Conservation (phyloP, 2,329 filamentous ascomycete genomes). For the Xylaria sp. region DNA sequence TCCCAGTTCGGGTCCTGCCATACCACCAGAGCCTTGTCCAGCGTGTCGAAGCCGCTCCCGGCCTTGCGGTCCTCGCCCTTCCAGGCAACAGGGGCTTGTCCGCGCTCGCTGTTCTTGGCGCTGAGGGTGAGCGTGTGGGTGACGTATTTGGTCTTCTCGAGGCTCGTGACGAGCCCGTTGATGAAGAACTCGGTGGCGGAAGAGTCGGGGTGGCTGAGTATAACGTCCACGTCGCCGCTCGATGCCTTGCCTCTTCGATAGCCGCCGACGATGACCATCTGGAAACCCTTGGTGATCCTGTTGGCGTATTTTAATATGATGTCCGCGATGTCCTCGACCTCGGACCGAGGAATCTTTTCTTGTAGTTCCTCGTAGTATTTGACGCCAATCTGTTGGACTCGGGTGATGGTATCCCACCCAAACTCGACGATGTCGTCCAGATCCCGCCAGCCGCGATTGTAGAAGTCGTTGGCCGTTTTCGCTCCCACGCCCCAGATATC, state of each 20-base stretch:
- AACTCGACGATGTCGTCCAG: slow-evolving; percentile 87
- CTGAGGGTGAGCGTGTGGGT: slow-evolving; percentile 83
- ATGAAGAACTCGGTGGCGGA: slow-evolving; percentile 76
- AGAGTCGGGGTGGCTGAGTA: slow-evolving; percentile 83
- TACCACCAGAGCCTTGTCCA: slow-evolving; percentile 92
- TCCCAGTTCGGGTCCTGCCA: slow-evolving; percentile 78
- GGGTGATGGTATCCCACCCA: slow-evolving; percentile 78
- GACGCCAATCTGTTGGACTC: slow-evolving; percentile 91
- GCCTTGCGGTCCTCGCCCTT: slow-evolving; percentile 57
- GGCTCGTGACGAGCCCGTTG: slow-evolving; percentile 72
- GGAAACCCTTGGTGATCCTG: slow-evolving; percentile 64
- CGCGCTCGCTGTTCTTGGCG: slow-evolving; percentile 75
- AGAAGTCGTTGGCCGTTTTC: slow-evolving; percentile 83
- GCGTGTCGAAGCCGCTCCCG: slow-evolving; percentile 78
- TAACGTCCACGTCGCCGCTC: slow-evolving; percentile 85
- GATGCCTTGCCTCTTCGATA: slow-evolving; percentile 81
- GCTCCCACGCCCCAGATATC: slow-evolving; percentile 93
- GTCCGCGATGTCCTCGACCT: slow-evolving; percentile 76
- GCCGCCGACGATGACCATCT: slow-evolving; percentile 77
- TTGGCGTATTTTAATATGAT: slow-evolving; percentile 75
- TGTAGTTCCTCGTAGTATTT: slow-evolving; percentile 93
- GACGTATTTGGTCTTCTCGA: slow-evolving; percentile 77
- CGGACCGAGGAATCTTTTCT: slow-evolving; percentile 74
- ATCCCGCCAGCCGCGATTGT: slow-evolving; percentile 81
- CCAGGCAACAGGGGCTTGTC: slow-evolving; percentile 70